phyloP scores from a whole-genome alignment of 495 filamentous ascomycete species.

The Peziza echinospora region DNA sequence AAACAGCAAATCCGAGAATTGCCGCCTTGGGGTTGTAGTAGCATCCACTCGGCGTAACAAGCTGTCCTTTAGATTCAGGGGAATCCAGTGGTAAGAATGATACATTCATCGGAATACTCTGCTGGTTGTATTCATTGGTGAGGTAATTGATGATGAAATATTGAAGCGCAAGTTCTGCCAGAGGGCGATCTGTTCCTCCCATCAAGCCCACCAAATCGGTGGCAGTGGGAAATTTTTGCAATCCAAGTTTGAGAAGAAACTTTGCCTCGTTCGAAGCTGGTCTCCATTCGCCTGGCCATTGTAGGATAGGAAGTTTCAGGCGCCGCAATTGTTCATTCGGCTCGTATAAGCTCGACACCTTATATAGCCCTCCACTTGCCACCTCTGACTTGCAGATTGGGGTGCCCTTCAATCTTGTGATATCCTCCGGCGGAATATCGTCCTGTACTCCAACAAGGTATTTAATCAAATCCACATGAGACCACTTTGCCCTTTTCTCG shows the following conservation, averaged over 20 bases:
- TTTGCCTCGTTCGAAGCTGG: slow-evolving; percentile 42
- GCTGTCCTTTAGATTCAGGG: slow-evolving; percentile 21
- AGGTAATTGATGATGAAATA: slow-evolving; percentile 69
- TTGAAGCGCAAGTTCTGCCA: slow-evolving; percentile 45
- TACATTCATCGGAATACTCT: slow-evolving; percentile 28
- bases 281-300: slow-evolving; percentile 56
- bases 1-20: slow-evolving; percentile 56
- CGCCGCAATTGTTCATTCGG: slow-evolving; percentile 48
- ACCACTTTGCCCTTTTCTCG: slow-evolving; percentile 45
- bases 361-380: slow-evolving; percentile 38
- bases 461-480: slow-evolving; percentile 79
- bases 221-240: slow-evolving; percentile 45
- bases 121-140: slow-evolving; percentile 39
- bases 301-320: slow-evolving; percentile 54
- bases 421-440: slow-evolving; percentile 71
- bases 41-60: slow-evolving; percentile 53
- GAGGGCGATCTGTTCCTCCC: slow-evolving; percentile 34
- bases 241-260: slow-evolving; percentile 49
- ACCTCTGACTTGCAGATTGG: slow-evolving; percentile 62
- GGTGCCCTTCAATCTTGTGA: slow-evolving; percentile 52
- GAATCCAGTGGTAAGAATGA: slow-evolving; percentile 21
- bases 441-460: slow-evolving; percentile 76
- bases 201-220: slow-evolving; percentile 56
- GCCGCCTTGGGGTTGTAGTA: slow-evolving; percentile 59
- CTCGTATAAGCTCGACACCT: slow-evolving; percentile 65